These are phyloP conservation scores for Chaetothyriales sp. DNA, from an alignment of 2,329 filamentous ascomycete genomes.

Conservation along the genomic window DNA sequence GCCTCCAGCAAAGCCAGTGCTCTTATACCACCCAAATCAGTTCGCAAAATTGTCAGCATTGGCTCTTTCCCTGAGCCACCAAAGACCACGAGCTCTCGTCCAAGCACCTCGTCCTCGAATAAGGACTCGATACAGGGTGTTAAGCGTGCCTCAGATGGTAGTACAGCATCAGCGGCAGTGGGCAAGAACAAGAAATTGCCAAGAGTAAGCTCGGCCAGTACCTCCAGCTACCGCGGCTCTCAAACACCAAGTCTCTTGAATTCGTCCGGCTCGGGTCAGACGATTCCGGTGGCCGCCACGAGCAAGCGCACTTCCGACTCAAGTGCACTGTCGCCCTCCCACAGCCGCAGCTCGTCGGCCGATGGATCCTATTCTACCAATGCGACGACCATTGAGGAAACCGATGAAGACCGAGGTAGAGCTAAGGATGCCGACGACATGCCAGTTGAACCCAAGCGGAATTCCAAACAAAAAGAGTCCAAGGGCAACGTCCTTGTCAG, in stretches of 20 bases:
- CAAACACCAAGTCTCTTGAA: conserved; percentile 63
- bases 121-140: conserved; percentile 23
- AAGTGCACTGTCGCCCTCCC: conserved; percentile 67
- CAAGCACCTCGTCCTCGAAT: conserved; percentile 44
- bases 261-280: conserved; percentile 62
- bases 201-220: conserved; percentile 42
- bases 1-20: conserved; percentile 36
- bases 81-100: conserved; percentile 44
- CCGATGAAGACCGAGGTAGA: conserved; percentile 37
- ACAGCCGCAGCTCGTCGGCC: conserved; percentile 81
- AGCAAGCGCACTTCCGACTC: conserved; percentile 58
- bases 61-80: conserved; percentile 88
- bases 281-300: conserved; percentile 47
- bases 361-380: conserved; percentile 87
- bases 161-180: conserved; percentile 20
- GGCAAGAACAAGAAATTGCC: conserved; percentile 42
- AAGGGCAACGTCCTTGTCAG: conserved; percentile 96
- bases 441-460: conserved; percentile 21
- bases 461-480: conserved; percentile 45
- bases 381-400: conserved; percentile 77
- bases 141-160: conserved; percentile 33
- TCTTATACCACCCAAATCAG: conserved; percentile 46
- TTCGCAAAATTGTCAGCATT: conserved; percentile 84
- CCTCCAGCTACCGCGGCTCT: conserved; percentile 36
- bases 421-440: conserved; percentile 21